Base-by-base conservation (phyloP, 257 asterid species). In the Linaria vulgaris region DNA sequence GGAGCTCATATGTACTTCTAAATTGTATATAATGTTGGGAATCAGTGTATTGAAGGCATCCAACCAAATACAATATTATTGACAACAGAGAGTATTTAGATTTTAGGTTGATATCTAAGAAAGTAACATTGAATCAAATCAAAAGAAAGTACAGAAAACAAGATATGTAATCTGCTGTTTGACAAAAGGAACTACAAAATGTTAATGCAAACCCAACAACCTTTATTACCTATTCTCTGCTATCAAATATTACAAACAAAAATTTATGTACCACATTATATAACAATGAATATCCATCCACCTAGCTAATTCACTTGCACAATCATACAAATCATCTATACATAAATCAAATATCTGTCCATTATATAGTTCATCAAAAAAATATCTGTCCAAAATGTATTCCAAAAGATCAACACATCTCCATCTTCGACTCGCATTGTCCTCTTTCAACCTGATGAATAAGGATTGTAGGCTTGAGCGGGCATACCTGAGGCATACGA, bases 401-500 rank as follows among this genome's bases (percentile, higher is more conserved):
- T 48, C 71, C 57, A 39, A 25, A 27, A 68, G 56, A 56, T 41
- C 20, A 58, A 22, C 1, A 14, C 50, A 69, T 13, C 55, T 37
- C 25, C 25, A 23, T 61, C 48, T 24, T 27, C 21, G 12, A 41
- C 47, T n/a, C 21, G 16, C 64, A 68, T 49, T 37, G 53, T 56
- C n/a, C n/a, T 48, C 44, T 17, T 70, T 39, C 66, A 59, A 24
- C 25, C 90, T 0, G 84, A 61, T 0, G 86, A 61, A 62, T 80
- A 69, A 13, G 85, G 87, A 60, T 76, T 80, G 74, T 83, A 67
- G 67, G 78, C 62, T 66, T 78, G 86, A 12, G 70, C 76, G 2
- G 84, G 83, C 84, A 83, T 73, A 67, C 84, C 84, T 19, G 79
- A 37, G 46, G 79, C 81, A 12, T 78, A 68, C 22, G 79, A 62